Evolutionary conservation across 352 stramenopile genomes (phyloP).

Genomic region (Elongisporangium undulatum): DNA sequence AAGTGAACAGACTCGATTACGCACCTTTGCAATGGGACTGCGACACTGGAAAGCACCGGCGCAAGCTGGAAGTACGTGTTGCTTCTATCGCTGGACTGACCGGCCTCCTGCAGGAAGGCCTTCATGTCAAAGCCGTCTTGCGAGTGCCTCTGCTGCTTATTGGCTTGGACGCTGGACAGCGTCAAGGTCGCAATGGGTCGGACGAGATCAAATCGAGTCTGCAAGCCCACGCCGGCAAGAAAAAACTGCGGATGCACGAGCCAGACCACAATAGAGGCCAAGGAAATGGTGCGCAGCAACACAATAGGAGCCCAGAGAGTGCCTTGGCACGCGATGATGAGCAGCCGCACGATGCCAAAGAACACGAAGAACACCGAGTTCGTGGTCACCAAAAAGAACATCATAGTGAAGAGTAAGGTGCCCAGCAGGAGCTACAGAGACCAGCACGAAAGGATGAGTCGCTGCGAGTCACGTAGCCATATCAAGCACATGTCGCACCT

Average conservation of each 20-base stretch:
- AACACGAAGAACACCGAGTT: constrained; percentile 93
- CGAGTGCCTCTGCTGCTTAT: background rate
- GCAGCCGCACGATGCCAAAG: constrained; percentile 77
- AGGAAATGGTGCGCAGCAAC: constrained; percentile 33
- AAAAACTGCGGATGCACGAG: constrained; percentile 31
- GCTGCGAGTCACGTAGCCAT: background rate
- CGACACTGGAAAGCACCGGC: background rate
- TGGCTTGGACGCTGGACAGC: background rate
- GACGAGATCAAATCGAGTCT: constrained; percentile 8
- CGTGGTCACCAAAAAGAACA: constrained; percentile 92
- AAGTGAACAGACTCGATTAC: background rate
- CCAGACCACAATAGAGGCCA: constrained; percentile 44
- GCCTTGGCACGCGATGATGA: constrained; percentile 28
- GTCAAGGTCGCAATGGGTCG: constrained; percentile 5
- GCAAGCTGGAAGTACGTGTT: background rate
- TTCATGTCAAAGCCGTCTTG: background rate
- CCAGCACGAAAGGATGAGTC: background rate
- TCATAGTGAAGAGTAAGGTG: constrained; percentile 90
- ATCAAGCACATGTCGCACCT: constrained; percentile 25
- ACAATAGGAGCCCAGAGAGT: constrained; percentile 58
- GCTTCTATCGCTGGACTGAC: background rate
- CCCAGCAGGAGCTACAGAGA: constrained; percentile 80
- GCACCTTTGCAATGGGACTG: background rate
- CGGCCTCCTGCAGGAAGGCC: background rate
- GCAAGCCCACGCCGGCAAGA: constrained; percentile 20